Conservation (phyloP, 768 basidiomycete species). For the Xanthoconium stramineum region DNA sequence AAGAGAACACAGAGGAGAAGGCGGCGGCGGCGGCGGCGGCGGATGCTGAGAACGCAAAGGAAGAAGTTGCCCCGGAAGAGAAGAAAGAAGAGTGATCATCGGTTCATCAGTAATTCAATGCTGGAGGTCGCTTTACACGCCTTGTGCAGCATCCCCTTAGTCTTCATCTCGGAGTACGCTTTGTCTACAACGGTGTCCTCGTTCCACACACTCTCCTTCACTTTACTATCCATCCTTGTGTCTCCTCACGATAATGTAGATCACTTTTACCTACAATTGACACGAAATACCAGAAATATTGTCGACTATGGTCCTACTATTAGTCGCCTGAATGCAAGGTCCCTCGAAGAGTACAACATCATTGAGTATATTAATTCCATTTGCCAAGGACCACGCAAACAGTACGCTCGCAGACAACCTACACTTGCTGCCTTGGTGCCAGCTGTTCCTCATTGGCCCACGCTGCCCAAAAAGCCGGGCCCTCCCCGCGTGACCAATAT, state of each 20-base stretch:
- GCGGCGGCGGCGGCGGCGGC: conserved; percentile 25
- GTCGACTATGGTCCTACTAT: not conserved
- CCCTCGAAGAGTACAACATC: not conserved
- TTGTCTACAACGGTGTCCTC: conserved; percentile 5
- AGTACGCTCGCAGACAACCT: conserved; percentile 1
- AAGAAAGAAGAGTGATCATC: conserved; percentile 31
- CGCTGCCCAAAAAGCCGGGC: conserved; percentile 67
- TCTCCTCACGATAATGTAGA: conserved; percentile 29
- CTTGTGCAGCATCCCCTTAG: conserved; percentile 5
- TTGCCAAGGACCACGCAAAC: not conserved
- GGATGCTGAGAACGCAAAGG: conserved; percentile 36
- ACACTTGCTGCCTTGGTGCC: conserved; percentile 12
- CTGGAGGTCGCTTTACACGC: conserved; percentile 1
- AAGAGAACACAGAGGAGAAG: conserved; percentile 31
- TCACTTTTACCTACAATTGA: conserved; percentile 25
- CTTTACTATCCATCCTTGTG: conserved; percentile 11
- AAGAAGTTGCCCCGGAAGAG: conserved; percentile 27
- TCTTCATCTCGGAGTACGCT: conserved; percentile 4
- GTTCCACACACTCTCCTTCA: conserved; percentile 3
- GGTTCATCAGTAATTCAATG: not conserved
- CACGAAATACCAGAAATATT: conserved; percentile 26
- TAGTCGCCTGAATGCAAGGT: not conserved
- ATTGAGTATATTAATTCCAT: not conserved
- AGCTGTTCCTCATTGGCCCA: conserved; percentile 67
- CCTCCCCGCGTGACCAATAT: conserved; percentile 75